phyloP scores from a whole-genome alignment of 1,284 basidiomycete genomes.

The Boletus mariae region DNA sequence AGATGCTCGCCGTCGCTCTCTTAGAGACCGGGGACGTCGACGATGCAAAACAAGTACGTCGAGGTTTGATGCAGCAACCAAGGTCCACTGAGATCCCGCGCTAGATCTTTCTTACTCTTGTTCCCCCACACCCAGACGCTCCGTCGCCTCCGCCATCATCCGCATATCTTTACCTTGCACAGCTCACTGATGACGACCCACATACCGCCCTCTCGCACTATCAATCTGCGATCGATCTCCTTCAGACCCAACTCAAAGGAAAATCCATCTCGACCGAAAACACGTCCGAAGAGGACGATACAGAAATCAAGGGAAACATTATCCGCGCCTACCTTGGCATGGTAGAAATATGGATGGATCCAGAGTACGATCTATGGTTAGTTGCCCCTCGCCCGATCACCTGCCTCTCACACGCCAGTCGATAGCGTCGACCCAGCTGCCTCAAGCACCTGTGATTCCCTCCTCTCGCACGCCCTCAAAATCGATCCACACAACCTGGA shows the following conservation, averaged over 20 bases:
- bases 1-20: slow-evolving; percentile 75
- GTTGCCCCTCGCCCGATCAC: slow-evolving; percentile 24
- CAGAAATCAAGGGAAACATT: slow-evolving; percentile 68
- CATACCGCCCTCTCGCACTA: slow-evolving; percentile 78
- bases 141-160: slow-evolving; percentile 68
- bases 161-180: slow-evolving; percentile 88
- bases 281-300: slow-evolving; percentile 44
- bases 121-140: slow-evolving; percentile 58
- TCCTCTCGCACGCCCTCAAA: slow-evolving; percentile 71
- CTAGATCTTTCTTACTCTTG: slow-evolving; percentile 63
- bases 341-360: slow-evolving; percentile 96
- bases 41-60: slow-evolving; percentile 65
- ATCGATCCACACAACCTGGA: slow-evolving; percentile 78
- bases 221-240: slow-evolving; percentile 73
- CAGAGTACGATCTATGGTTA: slow-evolving; percentile 82
- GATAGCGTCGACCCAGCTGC: slow-evolving; percentile 76
- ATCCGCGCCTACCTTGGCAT: slow-evolving; percentile 86
- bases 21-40: slow-evolving; percentile 78
- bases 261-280: slow-evolving; percentile 42
- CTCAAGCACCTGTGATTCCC: slow-evolving; percentile 76
- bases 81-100: neutral
- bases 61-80: neutral
- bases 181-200: slow-evolving; percentile 77
- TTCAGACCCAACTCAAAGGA: slow-evolving; percentile 68
- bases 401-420: slow-evolving; percentile 1